These are phyloP conservation scores for Venturia oleaginea DNA, from an alignment of 2,329 filamentous ascomycete genomes.

Conservation along the genomic window DNA sequence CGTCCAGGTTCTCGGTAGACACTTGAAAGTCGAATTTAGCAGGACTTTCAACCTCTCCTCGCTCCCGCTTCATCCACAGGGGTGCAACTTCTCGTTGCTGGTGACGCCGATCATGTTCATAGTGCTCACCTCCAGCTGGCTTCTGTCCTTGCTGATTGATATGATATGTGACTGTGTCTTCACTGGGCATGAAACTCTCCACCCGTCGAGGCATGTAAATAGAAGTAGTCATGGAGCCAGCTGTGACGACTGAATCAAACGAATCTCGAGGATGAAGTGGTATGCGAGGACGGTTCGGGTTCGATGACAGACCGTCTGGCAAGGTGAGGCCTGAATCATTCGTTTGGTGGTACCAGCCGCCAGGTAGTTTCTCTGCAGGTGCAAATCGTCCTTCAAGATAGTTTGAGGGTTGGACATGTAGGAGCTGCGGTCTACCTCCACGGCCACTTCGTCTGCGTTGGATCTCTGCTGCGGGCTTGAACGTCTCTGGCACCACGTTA, in stretches of 20 bases:
- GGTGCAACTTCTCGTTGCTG: background rate
- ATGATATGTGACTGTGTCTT: slow-evolving; percentile 66
- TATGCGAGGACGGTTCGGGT: slow-evolving; percentile 37
- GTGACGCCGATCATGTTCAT: background rate
- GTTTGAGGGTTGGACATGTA: slow-evolving; percentile 64
- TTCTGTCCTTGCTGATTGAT: slow-evolving; percentile 49
- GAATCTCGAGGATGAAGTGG: slow-evolving; percentile 52
- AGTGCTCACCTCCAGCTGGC: slow-evolving; percentile 30
- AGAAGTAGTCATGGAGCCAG: slow-evolving; percentile 47
- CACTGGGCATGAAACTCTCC: slow-evolving; percentile 68
- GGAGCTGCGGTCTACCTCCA: slow-evolving; percentile 14
- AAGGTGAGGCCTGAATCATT: slow-evolving; percentile 59
- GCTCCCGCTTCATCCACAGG: background rate
- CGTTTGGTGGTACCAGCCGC: slow-evolving; percentile 56
- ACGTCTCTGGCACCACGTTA: slow-evolving; percentile 81
- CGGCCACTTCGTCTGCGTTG: slow-evolving; percentile 15
- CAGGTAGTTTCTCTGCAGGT: slow-evolving; percentile 56
- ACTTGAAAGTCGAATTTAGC: background rate
- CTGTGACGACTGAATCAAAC: slow-evolving; percentile 56
- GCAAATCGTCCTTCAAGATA: slow-evolving; percentile 72
- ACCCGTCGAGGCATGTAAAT: slow-evolving; percentile 59
- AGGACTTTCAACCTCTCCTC: background rate
- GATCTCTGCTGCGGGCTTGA: slow-evolving; percentile 49
- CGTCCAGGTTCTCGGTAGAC: background rate
- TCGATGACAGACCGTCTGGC: slow-evolving; percentile 38